phyloP scores from a whole-genome alignment of 805 yeast genomes.

The Metschnikowia cerradonensis region DNA sequence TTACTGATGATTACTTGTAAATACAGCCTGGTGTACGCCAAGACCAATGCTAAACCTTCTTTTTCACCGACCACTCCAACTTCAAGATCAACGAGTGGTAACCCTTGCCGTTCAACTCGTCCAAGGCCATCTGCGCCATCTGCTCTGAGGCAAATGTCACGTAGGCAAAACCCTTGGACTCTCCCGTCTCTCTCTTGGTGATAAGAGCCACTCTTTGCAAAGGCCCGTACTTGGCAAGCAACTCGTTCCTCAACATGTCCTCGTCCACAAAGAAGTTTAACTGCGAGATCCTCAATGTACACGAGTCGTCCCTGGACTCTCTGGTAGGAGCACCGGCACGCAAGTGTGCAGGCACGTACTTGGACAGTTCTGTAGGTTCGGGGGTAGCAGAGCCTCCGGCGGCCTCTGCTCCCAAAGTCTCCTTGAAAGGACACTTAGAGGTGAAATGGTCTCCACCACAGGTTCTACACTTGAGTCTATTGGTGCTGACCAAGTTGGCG shows the following conservation, averaged over 20 bases:
- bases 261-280: conserved; percentile 83
- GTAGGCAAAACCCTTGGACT: conserved; percentile 93
- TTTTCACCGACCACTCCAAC: conserved; percentile 46
- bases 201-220: conserved; percentile 76
- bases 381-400: conserved; percentile 36
- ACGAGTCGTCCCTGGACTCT: conserved; percentile 71
- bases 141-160: conserved; percentile 69
- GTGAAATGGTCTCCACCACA: conserved; percentile 96
- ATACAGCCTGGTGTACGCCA: not conserved
- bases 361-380: conserved; percentile 24
- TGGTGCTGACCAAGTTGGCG: conserved; percentile 36
- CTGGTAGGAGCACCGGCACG: conserved; percentile 42
- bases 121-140: conserved; percentile 74
- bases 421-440: conserved; percentile 92
- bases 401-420: conserved; percentile 61
- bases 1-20: not conserved
- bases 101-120: conserved; percentile 82
- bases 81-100: conserved; percentile 76
- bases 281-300: conserved; percentile 88
- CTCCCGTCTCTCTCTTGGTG: conserved; percentile 89
- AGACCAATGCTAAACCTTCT: conserved; percentile 23
- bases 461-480: conserved; percentile 68
- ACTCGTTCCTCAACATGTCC: conserved; percentile 67
- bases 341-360: conserved; percentile 44
- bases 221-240: conserved; percentile 64